Evolutionary conservation across 1,284 basidiomycete species (phyloP), one percentile per base, ranked within the genome.

Genomic region (Chalciporus sp.): DNA sequence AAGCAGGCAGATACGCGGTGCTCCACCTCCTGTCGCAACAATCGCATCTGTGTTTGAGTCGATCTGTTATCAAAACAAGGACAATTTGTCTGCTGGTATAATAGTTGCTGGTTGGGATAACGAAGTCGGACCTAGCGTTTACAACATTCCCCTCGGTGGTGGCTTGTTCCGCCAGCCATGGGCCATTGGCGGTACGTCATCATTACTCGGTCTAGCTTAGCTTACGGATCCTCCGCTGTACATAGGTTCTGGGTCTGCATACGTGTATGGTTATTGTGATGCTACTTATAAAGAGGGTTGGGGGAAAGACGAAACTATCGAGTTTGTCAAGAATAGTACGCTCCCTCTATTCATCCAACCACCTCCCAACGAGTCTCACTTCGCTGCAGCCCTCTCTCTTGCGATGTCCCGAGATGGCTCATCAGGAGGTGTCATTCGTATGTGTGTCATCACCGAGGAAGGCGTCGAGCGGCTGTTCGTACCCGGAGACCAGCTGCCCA

Each of bases 61-160:
- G 58, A 64, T 99, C 48, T 95, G 95, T 72, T 99, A 99, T 72
- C 82, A 89, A 57, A 98, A 98, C 80, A 99, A 99, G 76, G 93
- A 94, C 70, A 74, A 72, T 3, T 74, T 99, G 37, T 86, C 82
- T 40, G 97, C 97, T 1, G 96, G 97, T 27, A 98, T 99, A 72
- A 99, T 99, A 65, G 95, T 98, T 20, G 97, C 92, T 14, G 97
- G 97, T 0, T 99, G 96, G 95, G 97, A 99, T 74, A 89, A 88
- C 71, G 86, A 94, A 63, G 78, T 78, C 44, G 96, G 96, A n/a
- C 93, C 95, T 0, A 91, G 89, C 58, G 96, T 99, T 41, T 99
- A 94, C 77, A 98, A 98, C 71, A 94, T 98, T 52, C 95, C 95
- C 19, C 80, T 98, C 17, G 95, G 95, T 42, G 95, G 95, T 53